Evolutionary conservation across 176 grass and related monocot species (phyloP).

Genomic region (Aegilops sharonensis): DNA sequence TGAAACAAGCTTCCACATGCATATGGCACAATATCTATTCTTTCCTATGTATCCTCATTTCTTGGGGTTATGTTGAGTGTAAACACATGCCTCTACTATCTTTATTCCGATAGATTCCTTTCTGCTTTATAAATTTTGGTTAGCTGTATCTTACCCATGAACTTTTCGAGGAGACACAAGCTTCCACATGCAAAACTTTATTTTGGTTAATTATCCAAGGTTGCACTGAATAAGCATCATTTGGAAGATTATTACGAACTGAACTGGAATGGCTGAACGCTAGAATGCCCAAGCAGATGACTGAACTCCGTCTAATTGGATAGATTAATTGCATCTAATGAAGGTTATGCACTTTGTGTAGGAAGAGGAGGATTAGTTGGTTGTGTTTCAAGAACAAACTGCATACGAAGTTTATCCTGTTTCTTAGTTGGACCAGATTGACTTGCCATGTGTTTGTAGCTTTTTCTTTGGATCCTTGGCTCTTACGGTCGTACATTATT

Average conservation of each 20-base stretch:
- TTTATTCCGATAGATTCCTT: not conserved
- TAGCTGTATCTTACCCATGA: not conserved
- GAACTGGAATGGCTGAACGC: not conserved
- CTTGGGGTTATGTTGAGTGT: not conserved
- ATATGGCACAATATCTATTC: not conserved
- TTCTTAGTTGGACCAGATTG: too few relatives aligned
- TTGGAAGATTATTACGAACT: not conserved
- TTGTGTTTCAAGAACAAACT: too few relatives aligned
- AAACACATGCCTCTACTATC: not conserved
- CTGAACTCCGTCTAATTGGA: too few relatives aligned
- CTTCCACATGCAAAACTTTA: not conserved
- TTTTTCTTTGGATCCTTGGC: too few relatives aligned
- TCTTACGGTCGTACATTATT: too few relatives aligned
- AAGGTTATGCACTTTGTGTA: too few relatives aligned
- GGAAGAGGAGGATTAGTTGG: too few relatives aligned
- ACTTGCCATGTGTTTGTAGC: too few relatives aligned
- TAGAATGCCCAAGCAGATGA: not conserved
- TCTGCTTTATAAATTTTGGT: not conserved
- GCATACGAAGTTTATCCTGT: too few relatives aligned
- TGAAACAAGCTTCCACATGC: constrained; percentile 13
- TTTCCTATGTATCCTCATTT: not conserved
- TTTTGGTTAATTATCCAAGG: not conserved
- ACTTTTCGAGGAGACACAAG: not conserved
- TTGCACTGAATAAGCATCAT: not conserved
- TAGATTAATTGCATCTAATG: too few relatives aligned